Evolutionary conservation across 2,329 filamentous ascomycete genomes (phyloP).

Genomic region (Coleophoma eucalyptorum): DNA sequence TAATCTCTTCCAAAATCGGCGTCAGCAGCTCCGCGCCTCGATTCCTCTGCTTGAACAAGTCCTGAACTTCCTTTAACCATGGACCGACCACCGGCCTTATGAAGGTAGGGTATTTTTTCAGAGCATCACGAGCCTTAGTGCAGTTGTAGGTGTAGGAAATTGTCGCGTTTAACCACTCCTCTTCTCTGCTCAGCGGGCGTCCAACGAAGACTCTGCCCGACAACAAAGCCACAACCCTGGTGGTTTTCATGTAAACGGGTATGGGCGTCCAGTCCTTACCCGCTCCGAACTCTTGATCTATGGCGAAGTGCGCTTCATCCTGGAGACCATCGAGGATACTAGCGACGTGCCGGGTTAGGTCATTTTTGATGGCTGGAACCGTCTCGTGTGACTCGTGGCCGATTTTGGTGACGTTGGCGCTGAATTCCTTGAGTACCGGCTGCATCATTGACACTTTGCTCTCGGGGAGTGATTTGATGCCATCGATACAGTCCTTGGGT

Average conservation of each 20-base stretch:
- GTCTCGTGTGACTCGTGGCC: constrained; percentile 9
- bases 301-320: constrained; percentile 18
- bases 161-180: constrained; percentile 18
- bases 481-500: constrained; percentile 15
- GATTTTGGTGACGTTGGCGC: constrained; percentile 15
- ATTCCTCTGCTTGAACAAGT: constrained; percentile 7
- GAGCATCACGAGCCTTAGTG: constrained; percentile 5
- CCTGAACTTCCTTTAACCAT: constrained; percentile 8
- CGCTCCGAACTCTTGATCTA: constrained; percentile 17
- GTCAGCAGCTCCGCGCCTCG: constrained; percentile 9
- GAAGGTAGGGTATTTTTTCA: constrained; percentile 5
- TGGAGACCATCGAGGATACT: constrained; percentile 13
- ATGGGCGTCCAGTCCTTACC: constrained; percentile 29
- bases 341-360: constrained; percentile 18
- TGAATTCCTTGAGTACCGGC: constrained; percentile 9
- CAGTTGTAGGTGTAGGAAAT: constrained; percentile 13
- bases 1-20: constrained; percentile 8
- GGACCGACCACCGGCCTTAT: constrained; percentile 8
- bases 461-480: constrained; percentile 18
- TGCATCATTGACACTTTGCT: constrained; percentile 16
- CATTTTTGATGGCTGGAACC: constrained; percentile 14
- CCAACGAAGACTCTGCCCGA: constrained; percentile 28
- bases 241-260: constrained; percentile 26
- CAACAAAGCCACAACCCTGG: constrained; percentile 33
- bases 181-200: constrained; percentile 15